Conservation (phyloP, 2,329 filamentous ascomycete species). For the Apiospora kogelbergensis region DNA sequence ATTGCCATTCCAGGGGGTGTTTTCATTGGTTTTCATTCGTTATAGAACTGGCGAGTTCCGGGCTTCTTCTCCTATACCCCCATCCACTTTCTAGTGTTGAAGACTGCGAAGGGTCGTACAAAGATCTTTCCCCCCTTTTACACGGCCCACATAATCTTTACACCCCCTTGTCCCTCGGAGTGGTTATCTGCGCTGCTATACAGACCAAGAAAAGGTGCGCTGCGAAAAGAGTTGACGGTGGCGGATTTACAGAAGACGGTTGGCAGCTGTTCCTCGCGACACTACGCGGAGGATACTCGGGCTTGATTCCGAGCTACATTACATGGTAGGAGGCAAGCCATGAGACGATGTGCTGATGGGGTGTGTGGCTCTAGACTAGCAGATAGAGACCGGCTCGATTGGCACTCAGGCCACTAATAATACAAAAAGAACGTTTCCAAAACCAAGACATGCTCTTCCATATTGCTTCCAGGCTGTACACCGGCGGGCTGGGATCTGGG, state of each 20-base stretch:
- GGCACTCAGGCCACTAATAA: constrained; percentile 8
- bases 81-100: constrained; percentile 6
- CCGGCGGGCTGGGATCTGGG: constrained; percentile 1
- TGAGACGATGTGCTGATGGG: constrained; percentile 9
- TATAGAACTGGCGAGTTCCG: constrained; percentile 1
- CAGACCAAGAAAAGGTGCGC: background rate
- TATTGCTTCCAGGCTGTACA: background rate
- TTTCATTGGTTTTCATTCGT: background rate
- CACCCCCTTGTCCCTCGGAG: background rate
- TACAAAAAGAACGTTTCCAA: background rate
- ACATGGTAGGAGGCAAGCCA: background rate
- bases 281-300: constrained; percentile 2
- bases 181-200: background rate
- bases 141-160: background rate
- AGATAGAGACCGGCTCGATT: background rate
- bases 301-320: background rate
- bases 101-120: constrained; percentile 1
- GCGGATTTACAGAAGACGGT: background rate
- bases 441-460: no score
- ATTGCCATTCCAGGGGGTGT: background rate
- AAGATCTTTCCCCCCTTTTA: background rate
- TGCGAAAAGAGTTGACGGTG: background rate
- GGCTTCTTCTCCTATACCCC: constrained; percentile 5
- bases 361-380: constrained; percentile 1
- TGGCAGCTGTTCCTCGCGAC: constrained; percentile 1